Base-by-base conservation (phyloP, 805 yeast species). In the Wickerhamomyces hampshirensis region DNA sequence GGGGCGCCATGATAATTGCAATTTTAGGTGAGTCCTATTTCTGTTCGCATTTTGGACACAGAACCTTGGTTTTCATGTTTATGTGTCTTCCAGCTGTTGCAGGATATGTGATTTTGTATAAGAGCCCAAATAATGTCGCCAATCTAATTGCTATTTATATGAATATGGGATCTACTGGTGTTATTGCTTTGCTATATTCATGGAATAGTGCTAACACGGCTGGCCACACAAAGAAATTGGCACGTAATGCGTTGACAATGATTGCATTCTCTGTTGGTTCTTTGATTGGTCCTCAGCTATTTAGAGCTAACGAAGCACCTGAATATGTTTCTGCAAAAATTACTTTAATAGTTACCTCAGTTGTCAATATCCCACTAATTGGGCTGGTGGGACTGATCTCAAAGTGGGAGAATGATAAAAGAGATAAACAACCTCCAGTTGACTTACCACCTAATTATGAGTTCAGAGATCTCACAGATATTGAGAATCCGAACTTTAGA, bases 131-230 rank as follows among this genome's bases (percentile, higher is more conserved):
- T 43, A 63, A 55, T 32, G 60, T 70, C 12, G 79, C 76, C 23
- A 69, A 72, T 42, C 43, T 75, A 34, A 55, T 74, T 35, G 66
- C 74, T 5, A 63, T 75, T 28, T 74, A 75, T 46, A 49, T 72
- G 51, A 62, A 68, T 32, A 64, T 76, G 69, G 65, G 80, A 47
- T 69, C 83, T 29, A 70, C 78, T 21, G 65, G 77, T 58, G 65
- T 74, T 35, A 76, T 74, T 37, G 73, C 82, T 1, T 63, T 77
- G 35, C 62, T 77, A 21, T 77, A 75, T 48, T 69, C 77, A 5
- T 77, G 83, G 84, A 74, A 74, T 42, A 68, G 73, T 37, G 69
- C 79, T 31, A 77, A 77, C 46, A 75, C 80, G 7, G 74, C 83
- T 1, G 83, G 84, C 2, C 72, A 75, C 37, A 74, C 80, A 5